A percentile compares a stretch with the other conserved stretches of the same genome.
phyloP scores from a whole-genome alignment of 305 asterid species.

The Fraxinus greggii region DNA sequence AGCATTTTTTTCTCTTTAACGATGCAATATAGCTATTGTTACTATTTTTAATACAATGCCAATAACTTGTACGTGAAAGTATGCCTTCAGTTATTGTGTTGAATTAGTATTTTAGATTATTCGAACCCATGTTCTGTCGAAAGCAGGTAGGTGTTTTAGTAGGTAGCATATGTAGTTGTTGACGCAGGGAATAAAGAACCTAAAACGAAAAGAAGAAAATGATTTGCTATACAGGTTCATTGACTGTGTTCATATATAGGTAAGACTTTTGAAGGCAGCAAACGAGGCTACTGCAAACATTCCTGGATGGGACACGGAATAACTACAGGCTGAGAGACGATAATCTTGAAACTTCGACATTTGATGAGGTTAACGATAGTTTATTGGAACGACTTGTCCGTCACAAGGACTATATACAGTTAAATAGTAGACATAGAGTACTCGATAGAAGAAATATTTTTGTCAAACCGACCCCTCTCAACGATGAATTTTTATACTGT shows the following conservation, averaged over 20 bases:
- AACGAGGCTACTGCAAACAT: conserved; percentile 69
- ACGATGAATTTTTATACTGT: background rate
- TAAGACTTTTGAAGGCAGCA: conserved; percentile 65
- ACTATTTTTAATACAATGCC: background rate
- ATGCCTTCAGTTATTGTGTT: background rate
- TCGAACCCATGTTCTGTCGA: background rate
- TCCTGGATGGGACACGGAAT: conserved; percentile 60
- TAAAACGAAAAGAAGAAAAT: background rate
- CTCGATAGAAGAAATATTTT: background rate
- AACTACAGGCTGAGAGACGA: conserved; percentile 19
- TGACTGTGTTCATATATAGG: conserved; percentile 33
- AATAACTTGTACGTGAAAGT: background rate
- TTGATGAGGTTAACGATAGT: background rate
- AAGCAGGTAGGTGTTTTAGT: background rate
- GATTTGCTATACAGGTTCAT: background rate
- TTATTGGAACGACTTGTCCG: background rate
- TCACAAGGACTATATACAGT: background rate
- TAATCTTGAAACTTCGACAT: background rate
- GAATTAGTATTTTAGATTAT: background rate
- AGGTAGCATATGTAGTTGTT: background rate
- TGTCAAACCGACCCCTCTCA: background rate
- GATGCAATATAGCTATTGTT: background rate
- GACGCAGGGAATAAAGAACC: background rate
- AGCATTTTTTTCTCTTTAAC: background rate
- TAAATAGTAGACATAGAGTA: background rate